Conservation (phyloP, 495 filamentous ascomycete genomes). For the Aspergillus leporis region DNA sequence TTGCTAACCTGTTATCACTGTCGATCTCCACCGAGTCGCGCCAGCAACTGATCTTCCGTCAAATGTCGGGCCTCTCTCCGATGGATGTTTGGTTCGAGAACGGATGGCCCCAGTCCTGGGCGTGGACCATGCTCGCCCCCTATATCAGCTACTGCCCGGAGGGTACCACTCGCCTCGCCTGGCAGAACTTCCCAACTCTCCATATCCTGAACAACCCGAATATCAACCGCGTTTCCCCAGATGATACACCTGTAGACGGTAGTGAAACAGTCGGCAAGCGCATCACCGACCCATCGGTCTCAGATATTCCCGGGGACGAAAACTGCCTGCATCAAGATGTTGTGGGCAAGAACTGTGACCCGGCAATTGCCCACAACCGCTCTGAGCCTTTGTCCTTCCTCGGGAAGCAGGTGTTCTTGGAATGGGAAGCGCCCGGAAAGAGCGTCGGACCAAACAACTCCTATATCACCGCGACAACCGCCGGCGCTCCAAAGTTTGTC, state of each 20-base stretch:
- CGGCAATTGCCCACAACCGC: conserved; percentile 67
- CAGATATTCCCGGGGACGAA: conserved; percentile 36
- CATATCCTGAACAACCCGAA: conserved; percentile 78
- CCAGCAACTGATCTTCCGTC: conserved; percentile 87
- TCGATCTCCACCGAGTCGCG: conserved; percentile 80
- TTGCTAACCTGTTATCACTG: conserved; percentile 71
- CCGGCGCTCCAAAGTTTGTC: conserved; percentile 63
- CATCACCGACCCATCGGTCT: not conserved
- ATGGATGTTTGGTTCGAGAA: conserved; percentile 86
- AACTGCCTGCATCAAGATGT: conserved; percentile 53
- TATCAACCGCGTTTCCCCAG: conserved; percentile 56
- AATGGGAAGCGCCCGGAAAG: conserved; percentile 72
- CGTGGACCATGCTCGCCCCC: conserved; percentile 81
- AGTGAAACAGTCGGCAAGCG: conserved; percentile 34
- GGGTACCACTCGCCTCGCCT: conserved; percentile 73
- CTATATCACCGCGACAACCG: conserved; percentile 67
- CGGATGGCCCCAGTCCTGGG: conserved; percentile 82
- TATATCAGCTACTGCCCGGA: conserved; percentile 79
- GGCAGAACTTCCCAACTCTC: conserved; percentile 87
- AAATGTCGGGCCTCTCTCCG: conserved; percentile 80
- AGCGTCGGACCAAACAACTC: conserved; percentile 77
- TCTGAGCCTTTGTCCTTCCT: conserved; percentile 70
- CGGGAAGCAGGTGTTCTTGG: conserved; percentile 67
- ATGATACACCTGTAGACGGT: conserved; percentile 35
- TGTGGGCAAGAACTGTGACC: conserved; percentile 56